Conservation (phyloP, 2,329 filamentous ascomycete genomes). For the Cladosporium sp. region DNA sequence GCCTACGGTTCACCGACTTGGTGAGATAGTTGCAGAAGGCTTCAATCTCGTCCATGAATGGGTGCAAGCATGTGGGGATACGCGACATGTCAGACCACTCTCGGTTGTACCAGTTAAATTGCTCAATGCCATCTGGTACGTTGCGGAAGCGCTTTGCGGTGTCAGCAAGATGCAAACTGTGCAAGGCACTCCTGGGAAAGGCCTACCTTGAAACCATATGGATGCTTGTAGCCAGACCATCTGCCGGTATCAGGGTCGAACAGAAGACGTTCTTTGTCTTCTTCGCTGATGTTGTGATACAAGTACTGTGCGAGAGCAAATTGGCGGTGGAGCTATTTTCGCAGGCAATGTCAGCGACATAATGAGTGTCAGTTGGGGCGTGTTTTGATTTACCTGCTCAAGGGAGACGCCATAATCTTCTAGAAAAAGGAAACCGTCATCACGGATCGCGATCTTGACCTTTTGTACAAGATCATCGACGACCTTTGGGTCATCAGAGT, state of each 20-base stretch:
- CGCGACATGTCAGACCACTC: conserved; percentile 44
- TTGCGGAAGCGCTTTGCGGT: conserved; percentile 34
- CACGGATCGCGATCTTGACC: conserved; percentile 30
- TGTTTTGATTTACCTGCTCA: conserved; percentile 28
- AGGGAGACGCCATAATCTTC: conserved; percentile 49
- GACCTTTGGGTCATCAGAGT: conserved; percentile 31
- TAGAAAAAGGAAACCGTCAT: conserved; percentile 39
- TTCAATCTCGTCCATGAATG: conserved; percentile 49
- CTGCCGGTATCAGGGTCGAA: conserved; percentile 45
- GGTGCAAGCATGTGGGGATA: conserved; percentile 43
- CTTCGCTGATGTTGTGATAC: conserved; percentile 46
- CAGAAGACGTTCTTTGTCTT: conserved; percentile 46
- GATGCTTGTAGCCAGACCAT: conserved; percentile 50
- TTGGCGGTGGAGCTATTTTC: conserved; percentile 42
- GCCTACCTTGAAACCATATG: conserved; percentile 36
- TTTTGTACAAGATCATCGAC: conserved; percentile 42
- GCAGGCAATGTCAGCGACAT: background rate
- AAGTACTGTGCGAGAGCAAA: conserved; percentile 49
- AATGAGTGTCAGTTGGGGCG: too few species aligned
- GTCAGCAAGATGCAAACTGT: conserved; percentile 5
- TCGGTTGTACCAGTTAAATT: conserved; percentile 50
- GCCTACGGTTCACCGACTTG: conserved; percentile 42
- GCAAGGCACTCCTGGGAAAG: background rate
- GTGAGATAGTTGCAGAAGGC: conserved; percentile 46
- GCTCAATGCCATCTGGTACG: conserved; percentile 47